Evolutionary conservation across 371 early-diverging fungal species (phyloP), one percentile per base, ranked within the genome.

Genomic region (Lichtheimia ramosa): DNA sequence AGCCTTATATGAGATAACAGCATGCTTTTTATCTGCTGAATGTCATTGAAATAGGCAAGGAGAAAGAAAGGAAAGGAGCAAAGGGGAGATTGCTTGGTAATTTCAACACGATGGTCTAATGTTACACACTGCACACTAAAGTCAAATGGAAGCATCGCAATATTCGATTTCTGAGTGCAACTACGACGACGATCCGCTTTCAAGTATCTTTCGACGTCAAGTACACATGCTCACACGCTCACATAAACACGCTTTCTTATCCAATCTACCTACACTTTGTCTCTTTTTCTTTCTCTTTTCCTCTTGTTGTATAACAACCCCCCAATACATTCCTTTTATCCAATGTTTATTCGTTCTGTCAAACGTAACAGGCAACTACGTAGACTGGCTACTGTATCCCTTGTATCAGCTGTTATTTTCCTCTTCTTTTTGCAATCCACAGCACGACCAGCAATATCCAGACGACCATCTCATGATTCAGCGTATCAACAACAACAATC

Each of bases 51-150:
- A 34, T 34, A 34, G 34, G 34, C 34, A 34, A 34, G 34, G 34
- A 34, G 34, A 34, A 34, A 10, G 10, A 34, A 34, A 34, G 34
- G 34, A 34, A 34, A 34, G 34, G 34, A 34, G 34, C 34, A 34
- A 34, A 34, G 34, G 10, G 34, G 34, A 34, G 34, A 34, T 34
- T 34, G 34, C 34, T 34, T 34, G 34, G 10, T 34, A 34, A 8
- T 34, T 8, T 34, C 34, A 34, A 34, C 34, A 34, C n/a, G 58
- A 43, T 61, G 64, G 59, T 48, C 49, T 28, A 65, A 65, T 65
- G 66, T 61, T 48, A 48, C 58, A 65, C 66, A 65, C 23, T 34
- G 53, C 48, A 61, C 43, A 43, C 56, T 54, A 49, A 64, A 57
- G 60, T 49, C 42, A 23, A 55, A 48, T 63, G 49, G 63, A 65